Evolutionary conservation across 2,329 filamentous ascomycete genomes (phyloP).

Genomic region (Alternaria rosae): DNA sequence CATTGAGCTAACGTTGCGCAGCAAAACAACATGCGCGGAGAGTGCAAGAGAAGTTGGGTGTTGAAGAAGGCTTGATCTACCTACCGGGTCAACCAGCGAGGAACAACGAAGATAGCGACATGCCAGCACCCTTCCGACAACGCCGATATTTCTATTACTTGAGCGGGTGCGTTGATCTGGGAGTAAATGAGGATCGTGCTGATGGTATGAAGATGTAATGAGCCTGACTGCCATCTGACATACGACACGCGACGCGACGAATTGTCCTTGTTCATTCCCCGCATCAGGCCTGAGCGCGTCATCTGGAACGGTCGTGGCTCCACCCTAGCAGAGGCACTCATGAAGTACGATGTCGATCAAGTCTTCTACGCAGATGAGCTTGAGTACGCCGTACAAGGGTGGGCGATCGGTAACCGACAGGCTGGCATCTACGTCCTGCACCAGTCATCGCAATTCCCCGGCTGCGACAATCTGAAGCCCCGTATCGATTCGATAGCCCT

Average conservation of each 20-base stretch:
- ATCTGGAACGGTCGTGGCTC: conserved; percentile 72
- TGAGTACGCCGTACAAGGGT: conserved; percentile 38
- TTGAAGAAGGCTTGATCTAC: conserved; percentile 60
- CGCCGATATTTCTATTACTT: conserved; percentile 69
- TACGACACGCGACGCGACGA: conserved; percentile 67
- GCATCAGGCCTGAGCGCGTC: conserved; percentile 66
- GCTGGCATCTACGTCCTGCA: conserved; percentile 48
- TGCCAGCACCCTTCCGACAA: conserved; percentile 64
- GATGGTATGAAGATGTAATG: conserved; percentile 48
- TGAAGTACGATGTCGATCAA: conserved; percentile 72
- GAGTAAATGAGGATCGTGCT: conserved; percentile 12
- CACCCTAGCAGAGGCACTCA: conserved; percentile 66
- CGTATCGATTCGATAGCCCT: conserved; percentile 55
- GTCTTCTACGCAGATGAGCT: conserved; percentile 63
- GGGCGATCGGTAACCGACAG: conserved; percentile 34
- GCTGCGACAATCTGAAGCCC: conserved; percentile 14
- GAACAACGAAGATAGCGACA: conserved; percentile 66
- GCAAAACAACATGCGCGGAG: conserved; percentile 52
- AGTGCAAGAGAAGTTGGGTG: conserved; percentile 47
- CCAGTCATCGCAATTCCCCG: conserved; percentile 25
- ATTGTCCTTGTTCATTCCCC: conserved; percentile 77
- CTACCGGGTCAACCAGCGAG: conserved; percentile 60
- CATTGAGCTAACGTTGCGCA: conserved; percentile 20
- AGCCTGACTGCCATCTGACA: conserved; percentile 63
- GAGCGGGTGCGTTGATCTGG: conserved; percentile 52